A percentile compares a stretch with the other conserved stretches of the same genome.
Evolutionary conservation across 805 yeast species (phyloP).

Genomic region (Barnettozyma siamensis): DNA sequence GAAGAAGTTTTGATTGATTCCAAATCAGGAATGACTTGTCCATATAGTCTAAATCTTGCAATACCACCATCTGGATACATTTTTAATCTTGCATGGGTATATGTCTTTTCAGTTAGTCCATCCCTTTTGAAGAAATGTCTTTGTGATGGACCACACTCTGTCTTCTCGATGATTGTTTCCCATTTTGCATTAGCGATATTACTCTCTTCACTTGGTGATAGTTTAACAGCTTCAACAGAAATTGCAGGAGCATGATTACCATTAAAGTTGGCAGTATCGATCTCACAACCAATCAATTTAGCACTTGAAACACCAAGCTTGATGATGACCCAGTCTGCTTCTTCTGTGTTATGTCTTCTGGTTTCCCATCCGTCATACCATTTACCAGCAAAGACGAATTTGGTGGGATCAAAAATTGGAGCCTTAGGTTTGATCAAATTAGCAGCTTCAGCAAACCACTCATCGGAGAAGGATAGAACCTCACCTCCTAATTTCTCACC

Average conservation of each 20-base stretch:
- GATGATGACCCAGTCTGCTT: constrained; percentile 83
- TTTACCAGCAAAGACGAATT: constrained; percentile 80
- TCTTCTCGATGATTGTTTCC: constrained; percentile 63
- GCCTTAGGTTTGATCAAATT: constrained; percentile 77
- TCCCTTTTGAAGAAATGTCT: constrained; percentile 73
- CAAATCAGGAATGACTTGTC: constrained; percentile 69
- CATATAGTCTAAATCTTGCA: constrained; percentile 88
- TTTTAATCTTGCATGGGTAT: constrained; percentile 75
- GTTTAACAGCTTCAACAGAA: constrained; percentile 68
- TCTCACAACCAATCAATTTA: constrained; percentile 71
- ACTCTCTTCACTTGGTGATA: constrained; percentile 22
- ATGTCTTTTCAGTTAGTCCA: constrained; percentile 50
- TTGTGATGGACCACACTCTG: constrained; percentile 86
- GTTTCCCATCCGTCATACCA: constrained; percentile 99
- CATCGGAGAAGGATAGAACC: constrained; percentile 68
- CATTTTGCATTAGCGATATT: constrained; percentile 34
- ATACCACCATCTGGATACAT: constrained; percentile 99
- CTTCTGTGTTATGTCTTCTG: constrained; percentile 81
- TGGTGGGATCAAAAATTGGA: constrained; percentile 77
- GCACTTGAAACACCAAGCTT: constrained; percentile 83
- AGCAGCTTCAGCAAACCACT: constrained; percentile 92
- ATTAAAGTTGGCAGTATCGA: constrained; percentile 90
- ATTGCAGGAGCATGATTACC: constrained; percentile 94
- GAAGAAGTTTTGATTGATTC: constrained; percentile 29
- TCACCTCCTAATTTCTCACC: constrained; percentile 81